Conservation (phyloP, 2,329 filamentous ascomycete genomes). For the Penicillium hordei region DNA sequence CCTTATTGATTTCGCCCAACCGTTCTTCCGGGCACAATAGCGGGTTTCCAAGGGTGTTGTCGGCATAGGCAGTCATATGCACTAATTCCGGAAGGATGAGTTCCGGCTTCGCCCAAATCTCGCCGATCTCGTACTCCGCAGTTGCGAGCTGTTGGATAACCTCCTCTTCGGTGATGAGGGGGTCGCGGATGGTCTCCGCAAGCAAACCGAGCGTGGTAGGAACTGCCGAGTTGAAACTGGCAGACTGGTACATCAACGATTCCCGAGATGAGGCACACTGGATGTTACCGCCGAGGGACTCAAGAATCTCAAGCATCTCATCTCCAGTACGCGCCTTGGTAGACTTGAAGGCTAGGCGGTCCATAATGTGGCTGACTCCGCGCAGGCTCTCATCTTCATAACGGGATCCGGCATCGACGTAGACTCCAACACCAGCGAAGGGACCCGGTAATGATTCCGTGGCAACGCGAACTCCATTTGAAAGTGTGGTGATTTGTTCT, state of each 20-base stretch:
- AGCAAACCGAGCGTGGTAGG: constrained; percentile 77
- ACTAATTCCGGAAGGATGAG: constrained; percentile 93
- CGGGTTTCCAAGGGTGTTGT: constrained; percentile 94
- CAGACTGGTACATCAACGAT: constrained; percentile 97
- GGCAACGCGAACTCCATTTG: constrained; percentile 91
- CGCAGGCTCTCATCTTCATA: constrained; percentile 84
- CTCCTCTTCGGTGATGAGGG: constrained; percentile 80
- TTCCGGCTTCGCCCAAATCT: constrained; percentile 97
- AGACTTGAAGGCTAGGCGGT: constrained; percentile 89
- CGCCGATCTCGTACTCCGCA: constrained; percentile 90
- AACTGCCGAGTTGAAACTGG: constrained; percentile 93
- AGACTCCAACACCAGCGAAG: constrained; percentile 93
- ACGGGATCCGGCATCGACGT: constrained; percentile 90
- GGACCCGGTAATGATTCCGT: constrained; percentile 92
- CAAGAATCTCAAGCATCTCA: constrained; percentile 82
- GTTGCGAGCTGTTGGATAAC: constrained; percentile 84
- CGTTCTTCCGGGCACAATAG: constrained; percentile 86
- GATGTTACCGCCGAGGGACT: constrained; percentile 89
- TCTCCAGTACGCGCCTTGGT: constrained; percentile 72
- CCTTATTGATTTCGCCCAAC: constrained; percentile 69
- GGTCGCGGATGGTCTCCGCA: constrained; percentile 89
- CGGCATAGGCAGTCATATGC: constrained; percentile 92
- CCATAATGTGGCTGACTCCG: constrained; percentile 94
- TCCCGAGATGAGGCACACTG: constrained; percentile 95
- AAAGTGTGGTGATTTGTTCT: constrained; percentile 80